phyloP scores from a whole-genome alignment of 2,329 filamentous ascomycete genomes.

The Stagonosporopsis cucurbitacearum region DNA sequence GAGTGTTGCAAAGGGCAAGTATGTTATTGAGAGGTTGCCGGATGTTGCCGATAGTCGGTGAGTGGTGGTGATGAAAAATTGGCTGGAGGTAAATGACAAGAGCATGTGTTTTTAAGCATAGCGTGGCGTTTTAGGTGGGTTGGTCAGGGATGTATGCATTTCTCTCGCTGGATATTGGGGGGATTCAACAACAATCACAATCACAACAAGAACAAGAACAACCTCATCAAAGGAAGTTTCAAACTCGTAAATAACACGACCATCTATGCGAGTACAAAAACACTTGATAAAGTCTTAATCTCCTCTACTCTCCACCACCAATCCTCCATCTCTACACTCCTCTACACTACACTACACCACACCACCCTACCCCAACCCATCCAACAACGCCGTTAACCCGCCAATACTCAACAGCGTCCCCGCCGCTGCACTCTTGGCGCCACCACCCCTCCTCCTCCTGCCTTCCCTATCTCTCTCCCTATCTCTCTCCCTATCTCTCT shows the following conservation, averaged over 20 bases:
- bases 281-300: too few relatives aligned
- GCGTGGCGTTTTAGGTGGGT: slow-evolving; percentile 20
- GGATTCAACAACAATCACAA: not conserved
- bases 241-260: too few relatives aligned
- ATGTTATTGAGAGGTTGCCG: slow-evolving; percentile 89
- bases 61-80: too few relatives aligned
- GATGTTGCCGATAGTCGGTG: slow-evolving; percentile 72
- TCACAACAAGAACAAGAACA: too few relatives aligned
- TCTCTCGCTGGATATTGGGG: not conserved
- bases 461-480: slow-evolving; percentile 19
- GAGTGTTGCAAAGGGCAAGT: slow-evolving; percentile 86
- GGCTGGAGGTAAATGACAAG: too few relatives aligned
- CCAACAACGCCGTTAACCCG: slow-evolving; percentile 47
- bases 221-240: too few relatives aligned
- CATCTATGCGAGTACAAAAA: too few relatives aligned
- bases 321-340: not conserved
- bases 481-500: slow-evolving; percentile 8
- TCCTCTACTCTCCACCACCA: not conserved
- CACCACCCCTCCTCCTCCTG: slow-evolving; percentile 28
- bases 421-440: slow-evolving; percentile 36
- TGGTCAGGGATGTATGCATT: slow-evolving; percentile 1
- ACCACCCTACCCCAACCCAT: slow-evolving; percentile 37
- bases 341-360: slow-evolving; percentile 4
- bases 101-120: slow-evolving; percentile 10
- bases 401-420: slow-evolving; percentile 47